These are phyloP conservation scores for Mycothermus thermophilus DNA, from an alignment of 495 filamentous ascomycete genomes.

Conservation along the genomic window DNA sequence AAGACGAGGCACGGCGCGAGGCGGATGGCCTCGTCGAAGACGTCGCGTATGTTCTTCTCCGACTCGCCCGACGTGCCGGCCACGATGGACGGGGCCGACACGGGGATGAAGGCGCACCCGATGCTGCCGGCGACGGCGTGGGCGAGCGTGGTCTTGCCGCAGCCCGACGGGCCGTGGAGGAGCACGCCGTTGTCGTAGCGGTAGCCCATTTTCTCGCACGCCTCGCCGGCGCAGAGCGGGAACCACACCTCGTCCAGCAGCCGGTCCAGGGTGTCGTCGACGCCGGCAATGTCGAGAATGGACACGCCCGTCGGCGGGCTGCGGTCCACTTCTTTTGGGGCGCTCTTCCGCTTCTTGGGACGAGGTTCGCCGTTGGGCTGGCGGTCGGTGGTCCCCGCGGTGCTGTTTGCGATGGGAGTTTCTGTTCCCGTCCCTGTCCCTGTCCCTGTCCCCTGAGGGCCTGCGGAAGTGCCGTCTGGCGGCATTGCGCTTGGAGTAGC, in stretches of 20 bases:
- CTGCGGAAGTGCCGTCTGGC: neutral
- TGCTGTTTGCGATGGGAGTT: neutral
- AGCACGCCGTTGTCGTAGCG: conserved; percentile 79
- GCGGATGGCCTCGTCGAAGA: conserved; percentile 78
- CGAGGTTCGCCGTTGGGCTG: conserved; percentile 54
- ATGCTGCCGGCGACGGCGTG: conserved; percentile 80
- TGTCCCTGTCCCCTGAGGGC: too few relatives aligned
- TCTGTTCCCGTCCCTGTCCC: neutral
- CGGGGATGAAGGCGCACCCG: conserved; percentile 72
- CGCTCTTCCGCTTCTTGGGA: conserved; percentile 48
- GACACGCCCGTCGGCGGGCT: conserved; percentile 63
- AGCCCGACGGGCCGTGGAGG: conserved; percentile 84
- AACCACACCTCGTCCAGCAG: conserved; percentile 71
- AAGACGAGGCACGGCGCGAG: conserved; percentile 88
- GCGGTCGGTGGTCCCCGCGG: conserved; percentile 15
- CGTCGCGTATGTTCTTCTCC: conserved; percentile 82
- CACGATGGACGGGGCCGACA: conserved; percentile 79
- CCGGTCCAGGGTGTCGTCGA: conserved; percentile 63
- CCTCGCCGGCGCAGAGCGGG: conserved; percentile 52
- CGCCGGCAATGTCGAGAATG: conserved; percentile 71
- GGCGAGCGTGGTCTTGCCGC: conserved; percentile 89
- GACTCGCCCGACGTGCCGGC: conserved; percentile 95
- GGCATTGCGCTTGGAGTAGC: neutral
- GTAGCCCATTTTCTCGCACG: conserved; percentile 42
- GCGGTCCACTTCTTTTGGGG: conserved; percentile 36